phyloP scores from a whole-genome alignment of 2,329 filamentous ascomycete genomes.

The Fusarium musae region DNA sequence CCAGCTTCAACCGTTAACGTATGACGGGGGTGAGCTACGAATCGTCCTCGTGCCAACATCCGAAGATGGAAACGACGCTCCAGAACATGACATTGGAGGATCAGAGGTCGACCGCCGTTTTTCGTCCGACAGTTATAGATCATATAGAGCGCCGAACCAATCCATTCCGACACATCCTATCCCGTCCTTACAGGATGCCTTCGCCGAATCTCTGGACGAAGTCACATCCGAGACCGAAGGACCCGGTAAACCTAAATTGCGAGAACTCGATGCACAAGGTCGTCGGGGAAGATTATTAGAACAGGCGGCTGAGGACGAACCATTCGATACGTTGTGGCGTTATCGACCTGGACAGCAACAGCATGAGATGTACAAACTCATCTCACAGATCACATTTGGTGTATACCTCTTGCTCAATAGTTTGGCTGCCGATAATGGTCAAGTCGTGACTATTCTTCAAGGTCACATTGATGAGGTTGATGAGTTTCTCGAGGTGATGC shows the following conservation, averaged over 20 bases:
- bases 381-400: constrained; percentile 93
- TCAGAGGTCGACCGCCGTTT: constrained; percentile 28
- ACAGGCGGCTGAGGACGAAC: constrained; percentile 72
- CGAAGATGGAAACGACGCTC: constrained; percentile 28
- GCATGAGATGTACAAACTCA: constrained; percentile 89
- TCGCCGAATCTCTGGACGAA: constrained; percentile 83
- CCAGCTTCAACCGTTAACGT: constrained; percentile 46
- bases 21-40: constrained; percentile 43
- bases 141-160: constrained; percentile 35
- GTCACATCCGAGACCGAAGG: constrained; percentile 62
- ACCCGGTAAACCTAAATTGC: constrained; percentile 62
- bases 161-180: constrained; percentile 71
- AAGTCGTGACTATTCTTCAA: constrained; percentile 90
- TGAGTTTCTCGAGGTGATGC: constrained; percentile 85
- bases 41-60: constrained; percentile 46
- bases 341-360: constrained; percentile 79
- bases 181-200: constrained; percentile 80
- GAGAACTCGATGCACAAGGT: constrained; percentile 65
- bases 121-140: constrained; percentile 39
- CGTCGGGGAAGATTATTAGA: constrained; percentile 76
- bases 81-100: constrained; percentile 16
- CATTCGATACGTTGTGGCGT: constrained; percentile 80
- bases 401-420: constrained; percentile 87
- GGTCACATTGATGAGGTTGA: constrained; percentile 95
- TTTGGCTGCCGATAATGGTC: constrained; percentile 87